Conservation (phyloP, 208 protist species). For the Trypanosoma mega region DNA sequence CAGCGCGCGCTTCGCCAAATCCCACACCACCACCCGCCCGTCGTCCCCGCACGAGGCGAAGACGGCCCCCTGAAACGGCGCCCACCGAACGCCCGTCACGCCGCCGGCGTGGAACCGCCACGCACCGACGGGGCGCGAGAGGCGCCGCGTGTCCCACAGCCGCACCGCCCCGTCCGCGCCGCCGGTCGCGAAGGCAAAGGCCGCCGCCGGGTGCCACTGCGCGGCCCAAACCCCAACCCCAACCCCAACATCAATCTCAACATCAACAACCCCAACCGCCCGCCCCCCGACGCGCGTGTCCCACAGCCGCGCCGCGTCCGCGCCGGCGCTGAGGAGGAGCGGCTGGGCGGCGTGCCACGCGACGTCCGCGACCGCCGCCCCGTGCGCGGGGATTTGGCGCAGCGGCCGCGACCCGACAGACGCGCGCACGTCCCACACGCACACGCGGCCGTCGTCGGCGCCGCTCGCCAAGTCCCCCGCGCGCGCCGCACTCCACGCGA, state of each 20-base stretch:
- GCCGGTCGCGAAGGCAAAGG: slow-evolving; percentile 35
- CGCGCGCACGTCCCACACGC: slow-evolving; percentile 93
- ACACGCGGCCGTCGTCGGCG: slow-evolving; percentile 91
- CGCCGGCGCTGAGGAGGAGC: slow-evolving; percentile 92
- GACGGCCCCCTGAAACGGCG: slow-evolving; percentile 46
- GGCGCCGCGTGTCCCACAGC: slow-evolving; percentile 59
- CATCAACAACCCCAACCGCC: no score
- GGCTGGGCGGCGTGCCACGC: slow-evolving; percentile 88
- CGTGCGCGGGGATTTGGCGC: slow-evolving; percentile 40
- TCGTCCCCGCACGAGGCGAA: slow-evolving; percentile 43
- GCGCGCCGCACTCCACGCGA: slow-evolving; percentile 49
- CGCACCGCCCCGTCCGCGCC: slow-evolving; percentile 33
- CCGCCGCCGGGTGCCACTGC: slow-evolving; percentile 38
- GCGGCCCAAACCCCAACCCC: slow-evolving; percentile 37
- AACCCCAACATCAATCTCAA: no score
- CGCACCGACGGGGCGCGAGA: slow-evolving; percentile 20
- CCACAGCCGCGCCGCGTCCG: slow-evolving; percentile 93
- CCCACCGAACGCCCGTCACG: slow-evolving; percentile 55
- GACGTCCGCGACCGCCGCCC: slow-evolving; percentile 92
- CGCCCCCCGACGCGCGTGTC: slow-evolving; percentile 87
- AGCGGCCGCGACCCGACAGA: slow-evolving; percentile 44
- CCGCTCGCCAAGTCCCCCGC: slow-evolving; percentile 88
- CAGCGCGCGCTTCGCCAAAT: no score
- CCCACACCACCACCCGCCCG: slow-evolving; percentile 60
- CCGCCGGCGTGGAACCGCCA: slow-evolving; percentile 45